Conservation (phyloP, 1,284 basidiomycete species). For the Cerrena zonata region DNA sequence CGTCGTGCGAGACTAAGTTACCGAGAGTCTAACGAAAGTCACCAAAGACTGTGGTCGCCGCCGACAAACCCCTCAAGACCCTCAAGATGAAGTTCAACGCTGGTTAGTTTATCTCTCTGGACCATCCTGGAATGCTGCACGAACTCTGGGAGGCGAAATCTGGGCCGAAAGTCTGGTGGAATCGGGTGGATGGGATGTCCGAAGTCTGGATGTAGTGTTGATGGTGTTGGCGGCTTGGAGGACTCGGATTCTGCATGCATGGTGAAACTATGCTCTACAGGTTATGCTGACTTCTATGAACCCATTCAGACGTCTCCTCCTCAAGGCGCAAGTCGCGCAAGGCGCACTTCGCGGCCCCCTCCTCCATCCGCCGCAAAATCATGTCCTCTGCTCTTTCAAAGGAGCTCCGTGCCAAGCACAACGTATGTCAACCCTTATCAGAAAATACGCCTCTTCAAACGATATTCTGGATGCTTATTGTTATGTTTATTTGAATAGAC, state of each 20-base stretch:
- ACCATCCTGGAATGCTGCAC: conserved; percentile 17
- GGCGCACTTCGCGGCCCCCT: conserved; percentile 91
- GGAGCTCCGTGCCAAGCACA: conserved; percentile 90
- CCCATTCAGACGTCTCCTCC: conserved; percentile 66
- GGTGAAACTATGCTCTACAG: not conserved
- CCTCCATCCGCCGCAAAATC: conserved; percentile 91
- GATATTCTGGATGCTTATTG: not conserved
- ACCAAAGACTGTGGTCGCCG: conserved; percentile 26
- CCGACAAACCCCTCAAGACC: conserved; percentile 55
- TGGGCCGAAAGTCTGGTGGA: conserved; percentile 24
- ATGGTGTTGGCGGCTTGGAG: too few species aligned
- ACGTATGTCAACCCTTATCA: conserved; percentile 50
- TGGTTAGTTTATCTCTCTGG: conserved; percentile 47
- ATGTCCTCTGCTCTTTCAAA: conserved; percentile 96
- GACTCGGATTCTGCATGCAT: not conserved
- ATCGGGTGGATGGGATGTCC: conserved; percentile 49
- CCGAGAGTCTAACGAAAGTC: conserved; percentile 6
- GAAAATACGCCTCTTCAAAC: not conserved
- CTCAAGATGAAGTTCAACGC: conserved; percentile 73
- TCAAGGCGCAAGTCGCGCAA: conserved; percentile 95
- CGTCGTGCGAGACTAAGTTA: conserved; percentile 9
- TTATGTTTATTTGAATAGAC: conserved; percentile 41
- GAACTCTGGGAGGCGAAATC: conserved; percentile 17
- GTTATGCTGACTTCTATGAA: conserved; percentile 11
- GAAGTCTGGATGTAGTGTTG: conserved; percentile 31